These are phyloP conservation scores for Erodium texanum DNA, from an alignment of 441 rosid species.

Conservation along the genomic window DNA sequence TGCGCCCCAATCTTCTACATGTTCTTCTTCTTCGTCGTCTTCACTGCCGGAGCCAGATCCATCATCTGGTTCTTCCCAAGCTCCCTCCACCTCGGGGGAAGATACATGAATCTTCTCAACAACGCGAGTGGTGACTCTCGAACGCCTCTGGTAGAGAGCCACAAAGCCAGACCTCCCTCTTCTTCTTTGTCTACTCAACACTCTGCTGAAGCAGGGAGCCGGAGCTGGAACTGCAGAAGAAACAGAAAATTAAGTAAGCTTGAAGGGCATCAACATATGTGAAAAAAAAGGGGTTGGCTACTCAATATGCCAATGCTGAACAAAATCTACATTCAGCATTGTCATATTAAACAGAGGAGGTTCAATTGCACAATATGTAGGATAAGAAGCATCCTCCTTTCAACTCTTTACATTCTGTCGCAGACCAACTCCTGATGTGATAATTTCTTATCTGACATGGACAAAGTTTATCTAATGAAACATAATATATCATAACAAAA, in stretches of 20 bases:
- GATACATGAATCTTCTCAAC: neutral
- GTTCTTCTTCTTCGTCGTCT: conserved; percentile 12
- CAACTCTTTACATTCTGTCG: too few species aligned
- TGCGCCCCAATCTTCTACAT: conserved; percentile 12
- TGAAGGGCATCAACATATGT: neutral
- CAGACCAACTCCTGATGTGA: neutral
- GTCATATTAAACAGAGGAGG: neutral
- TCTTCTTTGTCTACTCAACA: neutral
- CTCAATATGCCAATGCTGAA: neutral
- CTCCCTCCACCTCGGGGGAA: conserved; percentile 22
- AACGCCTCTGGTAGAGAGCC: neutral
- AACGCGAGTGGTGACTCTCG: neutral
- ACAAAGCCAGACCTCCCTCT: neutral
- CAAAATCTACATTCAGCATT: neutral
- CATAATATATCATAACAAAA: neutral
- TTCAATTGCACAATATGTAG: neutral
- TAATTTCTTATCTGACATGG: neutral
- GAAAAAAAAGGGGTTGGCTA: neutral
- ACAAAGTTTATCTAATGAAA: neutral
- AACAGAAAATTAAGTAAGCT: neutral
- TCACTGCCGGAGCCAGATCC: neutral
- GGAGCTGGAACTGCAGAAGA: neutral
- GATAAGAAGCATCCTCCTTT: neutral
- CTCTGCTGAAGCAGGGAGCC: neutral
- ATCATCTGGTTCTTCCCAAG: conserved; percentile 79